Evolutionary conservation across 2,329 filamentous ascomycete species (phyloP).

Genomic region (Raffaelea arxii): DNA sequence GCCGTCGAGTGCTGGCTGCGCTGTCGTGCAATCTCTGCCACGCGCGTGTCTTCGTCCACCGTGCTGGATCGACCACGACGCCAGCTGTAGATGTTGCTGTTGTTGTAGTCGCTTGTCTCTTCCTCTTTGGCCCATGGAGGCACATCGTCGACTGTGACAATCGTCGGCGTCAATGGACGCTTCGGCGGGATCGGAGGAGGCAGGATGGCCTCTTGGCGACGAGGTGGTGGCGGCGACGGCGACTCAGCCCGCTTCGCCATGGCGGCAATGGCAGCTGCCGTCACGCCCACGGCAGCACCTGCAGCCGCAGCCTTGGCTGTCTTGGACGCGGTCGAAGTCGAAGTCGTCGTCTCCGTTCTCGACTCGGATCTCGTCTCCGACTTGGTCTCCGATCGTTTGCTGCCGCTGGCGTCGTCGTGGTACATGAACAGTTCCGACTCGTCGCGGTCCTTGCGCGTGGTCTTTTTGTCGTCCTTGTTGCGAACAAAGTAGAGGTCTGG

Average conservation of each 20-base stretch:
- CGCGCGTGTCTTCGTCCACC: conserved; percentile 25
- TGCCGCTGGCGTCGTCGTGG: not conserved
- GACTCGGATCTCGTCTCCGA: not conserved
- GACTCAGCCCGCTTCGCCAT: not conserved
- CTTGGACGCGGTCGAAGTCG: not conserved
- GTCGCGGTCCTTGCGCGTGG: not conserved
- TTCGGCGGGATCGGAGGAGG: conserved; percentile 23
- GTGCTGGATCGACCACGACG: not conserved
- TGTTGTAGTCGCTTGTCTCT: not conserved
- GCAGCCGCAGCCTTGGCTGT: not conserved
- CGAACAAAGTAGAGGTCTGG: not conserved
- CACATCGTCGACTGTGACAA: conserved; percentile 12
- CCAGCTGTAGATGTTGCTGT: not conserved
- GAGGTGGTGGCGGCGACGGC: not conserved
- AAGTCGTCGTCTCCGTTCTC: not conserved
- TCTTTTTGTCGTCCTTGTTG: not conserved
- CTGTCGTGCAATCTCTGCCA: conserved; percentile 34
- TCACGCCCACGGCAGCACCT: not conserved
- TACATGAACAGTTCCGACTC: not conserved
- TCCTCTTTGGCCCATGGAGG: conserved; percentile 12
- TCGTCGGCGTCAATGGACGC: conserved; percentile 29
- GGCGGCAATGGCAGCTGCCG: not conserved
- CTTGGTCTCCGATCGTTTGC: not conserved
- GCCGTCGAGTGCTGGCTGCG: conserved; percentile 37
- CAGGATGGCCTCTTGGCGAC: too few species aligned